Percentiles rank a stretch among this genome's conserved stretches.
phyloP scores from a whole-genome alignment of 257 asterid genomes.

The Solanum pimpinellifolium region DNA sequence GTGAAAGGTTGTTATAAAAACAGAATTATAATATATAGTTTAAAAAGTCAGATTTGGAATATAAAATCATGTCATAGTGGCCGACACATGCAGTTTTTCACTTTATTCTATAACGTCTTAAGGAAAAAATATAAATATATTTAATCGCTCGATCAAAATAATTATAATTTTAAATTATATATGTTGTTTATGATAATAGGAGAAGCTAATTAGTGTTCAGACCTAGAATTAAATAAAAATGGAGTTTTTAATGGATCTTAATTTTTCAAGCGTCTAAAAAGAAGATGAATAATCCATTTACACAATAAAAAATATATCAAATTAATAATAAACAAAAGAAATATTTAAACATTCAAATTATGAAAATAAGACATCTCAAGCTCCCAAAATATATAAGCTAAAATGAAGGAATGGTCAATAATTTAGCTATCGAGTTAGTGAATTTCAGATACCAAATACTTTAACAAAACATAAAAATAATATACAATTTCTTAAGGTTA shows the following conservation, averaged over 20 bases:
- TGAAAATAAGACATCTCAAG: neutral
- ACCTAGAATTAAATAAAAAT: too few species aligned
- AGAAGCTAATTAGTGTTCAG: too few species aligned
- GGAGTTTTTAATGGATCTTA: neutral
- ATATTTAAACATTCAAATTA: neutral
- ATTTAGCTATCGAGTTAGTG: neutral
- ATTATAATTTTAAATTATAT: neutral
- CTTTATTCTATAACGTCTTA: neutral
- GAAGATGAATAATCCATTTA: neutral
- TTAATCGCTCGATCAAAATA: neutral
- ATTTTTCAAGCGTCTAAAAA: neutral
- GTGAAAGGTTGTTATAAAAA: neutral
- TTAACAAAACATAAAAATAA: neutral
- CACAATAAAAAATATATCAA: neutral
- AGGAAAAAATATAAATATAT: neutral
- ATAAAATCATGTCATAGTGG: neutral
- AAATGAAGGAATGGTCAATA: neutral
- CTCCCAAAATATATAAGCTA: neutral
- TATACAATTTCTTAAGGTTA: neutral
- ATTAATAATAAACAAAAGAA: neutral
- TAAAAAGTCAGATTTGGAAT: neutral
- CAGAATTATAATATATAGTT: neutral
- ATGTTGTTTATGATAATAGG: too few species aligned
- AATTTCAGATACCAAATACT: neutral
- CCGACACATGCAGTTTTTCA: neutral